Evolutionary conservation across 108 stramenopile species (phyloP).

Genomic region (Nitzschia sp.): DNA sequence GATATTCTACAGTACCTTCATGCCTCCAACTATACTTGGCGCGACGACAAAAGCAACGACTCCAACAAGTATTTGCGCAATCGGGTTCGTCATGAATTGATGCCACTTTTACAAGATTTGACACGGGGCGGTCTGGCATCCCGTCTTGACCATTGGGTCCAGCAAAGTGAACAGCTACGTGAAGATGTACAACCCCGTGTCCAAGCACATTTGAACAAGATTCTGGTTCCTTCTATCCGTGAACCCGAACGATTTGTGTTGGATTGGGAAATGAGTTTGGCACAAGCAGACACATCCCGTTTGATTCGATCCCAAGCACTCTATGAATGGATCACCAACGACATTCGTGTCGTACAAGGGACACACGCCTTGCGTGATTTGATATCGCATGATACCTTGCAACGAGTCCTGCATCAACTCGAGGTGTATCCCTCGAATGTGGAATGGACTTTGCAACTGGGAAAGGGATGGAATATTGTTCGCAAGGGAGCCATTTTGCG

Average conservation of each 20-base stretch:
- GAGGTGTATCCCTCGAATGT: conserved; percentile 42
- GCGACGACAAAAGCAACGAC: conserved; percentile 77
- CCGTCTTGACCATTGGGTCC: conserved; percentile 51
- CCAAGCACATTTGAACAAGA: conserved; percentile 40
- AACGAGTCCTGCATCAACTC: conserved; percentile 58
- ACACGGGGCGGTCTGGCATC: conserved; percentile 50
- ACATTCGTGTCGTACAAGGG: conserved; percentile 3
- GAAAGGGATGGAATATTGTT: conserved; percentile 47
- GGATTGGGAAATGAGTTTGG: conserved; percentile 5
- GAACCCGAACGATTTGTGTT: background rate
- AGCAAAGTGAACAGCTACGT: conserved; percentile 65
- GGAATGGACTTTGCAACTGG: conserved; percentile 72
- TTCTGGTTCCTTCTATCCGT: conserved; percentile 1
- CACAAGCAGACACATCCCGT: background rate
- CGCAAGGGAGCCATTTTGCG: conserved; percentile 56
- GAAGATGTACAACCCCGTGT: conserved; percentile 45
- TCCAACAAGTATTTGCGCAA: conserved; percentile 78
- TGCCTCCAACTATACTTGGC: conserved; percentile 48
- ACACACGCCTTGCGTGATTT: background rate
- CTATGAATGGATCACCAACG: conserved; percentile 46
- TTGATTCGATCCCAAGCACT: conserved; percentile 68
- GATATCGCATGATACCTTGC: conserved; percentile 61
- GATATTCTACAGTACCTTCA: conserved; percentile 56
- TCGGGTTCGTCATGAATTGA: conserved; percentile 81
- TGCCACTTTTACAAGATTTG: conserved; percentile 73